Evolutionary conservation across 2,329 filamentous ascomycete species (phyloP).

Genomic region (Neurospora sp.): DNA sequence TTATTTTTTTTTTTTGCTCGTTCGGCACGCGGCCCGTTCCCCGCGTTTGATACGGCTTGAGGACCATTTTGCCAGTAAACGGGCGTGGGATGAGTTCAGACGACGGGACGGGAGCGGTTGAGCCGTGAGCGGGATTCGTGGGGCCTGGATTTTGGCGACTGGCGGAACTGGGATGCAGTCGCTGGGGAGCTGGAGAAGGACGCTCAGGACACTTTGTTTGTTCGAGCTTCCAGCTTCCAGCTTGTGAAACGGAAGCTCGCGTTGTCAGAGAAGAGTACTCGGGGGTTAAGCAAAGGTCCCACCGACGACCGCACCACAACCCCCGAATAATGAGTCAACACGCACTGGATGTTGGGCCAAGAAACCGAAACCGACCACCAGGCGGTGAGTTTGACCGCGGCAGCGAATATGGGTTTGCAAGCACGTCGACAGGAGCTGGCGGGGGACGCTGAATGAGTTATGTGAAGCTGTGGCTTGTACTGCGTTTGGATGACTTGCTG

Average conservation of each 20-base stretch:
- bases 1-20: not conserved
- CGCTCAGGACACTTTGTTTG: not conserved
- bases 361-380: not conserved
- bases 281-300: too few species aligned
- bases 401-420: not conserved
- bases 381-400: not conserved
- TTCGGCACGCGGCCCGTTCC: constrained; percentile 6
- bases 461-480: not conserved
- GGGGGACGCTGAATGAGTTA: not conserved
- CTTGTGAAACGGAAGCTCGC: not conserved
- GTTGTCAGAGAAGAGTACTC: not conserved
- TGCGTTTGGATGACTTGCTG: not conserved
- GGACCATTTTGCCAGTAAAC: not conserved
- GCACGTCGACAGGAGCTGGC: not conserved
- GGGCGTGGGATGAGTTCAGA: not conserved
- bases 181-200: not conserved
- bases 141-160: not conserved
- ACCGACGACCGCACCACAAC: too few species aligned
- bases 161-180: not conserved
- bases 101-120: not conserved
- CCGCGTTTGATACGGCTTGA: not conserved
- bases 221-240: not conserved
- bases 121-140: not conserved
- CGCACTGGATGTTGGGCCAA: not conserved
- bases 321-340: not conserved